Base-by-base conservation (phyloP, 371 early-diverging fungal species). In the Smittium culicis region DNA sequence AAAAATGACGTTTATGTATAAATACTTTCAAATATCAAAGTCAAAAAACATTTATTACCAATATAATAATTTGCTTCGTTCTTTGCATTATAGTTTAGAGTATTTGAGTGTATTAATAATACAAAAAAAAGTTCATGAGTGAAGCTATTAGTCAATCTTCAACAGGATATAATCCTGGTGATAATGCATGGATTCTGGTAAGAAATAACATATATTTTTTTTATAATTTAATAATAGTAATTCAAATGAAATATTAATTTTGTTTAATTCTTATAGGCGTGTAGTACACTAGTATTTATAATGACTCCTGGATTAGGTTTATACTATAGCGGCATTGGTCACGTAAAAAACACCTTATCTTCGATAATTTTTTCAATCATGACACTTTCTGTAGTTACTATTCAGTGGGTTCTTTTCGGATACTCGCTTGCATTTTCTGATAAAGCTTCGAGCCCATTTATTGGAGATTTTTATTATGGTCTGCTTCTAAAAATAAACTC, bases 251-350 rank as follows among this genome's bases (percentile, higher is more conserved):
- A 11, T 45, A 45, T 20, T 45, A 45, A 45, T 11, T 11, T 20
- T 45, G 20, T 20, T 45, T 20, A 45, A 45, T 20, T 45, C 45
- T 45, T 45, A 45, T 45, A 45, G 32, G 71, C 77, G 1, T 81
- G 81, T 28, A 84, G 89, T 1, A 87, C 86, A 2, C 74, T 91
- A 25, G 90, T 91, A 11, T 88, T 87, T 77, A 75, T 91, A 59
- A 91, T 91, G 91, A 85, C 86, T 29, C 90, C 91, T 14, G 92
- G 91, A 34, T 79, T 89, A 35, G 92, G 91, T 24, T 90, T 88
- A 76, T 92, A 91, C 70, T 95, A 95, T 73, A 85, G 89, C 69
- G 96, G 96, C n/a, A 83, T 93, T 88, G 88, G 90, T 29, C 80
- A 91, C 54, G 77, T 79, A 73, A 91, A 90, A 78, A 89, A 86